Evolutionary conservation across 2,329 filamentous ascomycete species (phyloP).

Genomic region (Metarhizium album): DNA sequence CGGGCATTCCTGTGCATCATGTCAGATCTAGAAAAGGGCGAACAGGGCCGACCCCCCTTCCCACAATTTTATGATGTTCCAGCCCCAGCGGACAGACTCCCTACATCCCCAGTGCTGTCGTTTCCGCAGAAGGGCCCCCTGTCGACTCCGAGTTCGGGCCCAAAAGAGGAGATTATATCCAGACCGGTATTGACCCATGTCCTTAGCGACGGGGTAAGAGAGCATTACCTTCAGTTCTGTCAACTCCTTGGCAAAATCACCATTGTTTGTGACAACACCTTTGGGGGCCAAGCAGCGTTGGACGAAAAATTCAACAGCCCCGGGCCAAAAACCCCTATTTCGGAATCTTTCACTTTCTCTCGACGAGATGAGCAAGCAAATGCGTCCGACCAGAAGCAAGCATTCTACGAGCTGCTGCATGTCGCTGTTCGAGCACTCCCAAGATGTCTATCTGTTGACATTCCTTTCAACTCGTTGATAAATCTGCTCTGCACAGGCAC

Average conservation of each 20-base stretch:
- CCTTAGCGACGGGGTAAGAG: conserved; percentile 66
- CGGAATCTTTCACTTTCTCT: conserved; percentile 86
- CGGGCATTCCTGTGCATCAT: conserved; percentile 88
- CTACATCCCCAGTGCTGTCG: conserved; percentile 39
- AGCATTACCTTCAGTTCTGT: conserved; percentile 85
- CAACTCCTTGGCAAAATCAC: conserved; percentile 94
- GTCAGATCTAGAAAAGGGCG: conserved; percentile 79
- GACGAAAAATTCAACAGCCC: conserved; percentile 89
- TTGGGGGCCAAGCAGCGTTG: conserved; percentile 87
- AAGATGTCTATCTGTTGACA: conserved; percentile 81
- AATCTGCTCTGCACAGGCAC: conserved; percentile 94
- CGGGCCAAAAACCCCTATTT: conserved; percentile 86
- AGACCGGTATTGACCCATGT: conserved; percentile 48
- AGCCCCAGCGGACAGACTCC: conserved; percentile 30
- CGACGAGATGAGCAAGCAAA: conserved; percentile 68
- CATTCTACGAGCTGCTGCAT: conserved; percentile 90
- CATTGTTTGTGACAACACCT: conserved; percentile 91
- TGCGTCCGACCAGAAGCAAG: conserved; percentile 74
- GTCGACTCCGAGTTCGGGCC: conserved; percentile 14
- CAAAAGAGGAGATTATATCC: conserved; percentile 55
- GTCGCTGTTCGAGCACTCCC: conserved; percentile 92
- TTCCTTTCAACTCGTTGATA: conserved; percentile 86
- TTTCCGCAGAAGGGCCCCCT: conserved; percentile 21
- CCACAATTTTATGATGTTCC: conserved; percentile 52
- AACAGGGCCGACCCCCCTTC: conserved; percentile 69